Conservation (phyloP, 169 alveolate species). For the Cryptosporidium parvum region DNA sequence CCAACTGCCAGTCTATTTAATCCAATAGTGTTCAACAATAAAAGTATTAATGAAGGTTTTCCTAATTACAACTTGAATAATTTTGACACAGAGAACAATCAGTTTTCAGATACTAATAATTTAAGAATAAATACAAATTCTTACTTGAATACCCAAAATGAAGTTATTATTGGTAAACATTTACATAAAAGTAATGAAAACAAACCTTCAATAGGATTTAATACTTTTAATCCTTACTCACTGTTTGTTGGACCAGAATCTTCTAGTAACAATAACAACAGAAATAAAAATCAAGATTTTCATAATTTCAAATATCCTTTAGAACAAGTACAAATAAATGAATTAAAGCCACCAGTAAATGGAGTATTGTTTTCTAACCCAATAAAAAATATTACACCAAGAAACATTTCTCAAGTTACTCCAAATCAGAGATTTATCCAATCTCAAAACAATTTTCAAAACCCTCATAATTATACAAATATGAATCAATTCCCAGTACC, state of each 20-base stretch:
- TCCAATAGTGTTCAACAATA: background rate
- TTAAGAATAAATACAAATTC: background rate
- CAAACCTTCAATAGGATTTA: slow-evolving; percentile 6
- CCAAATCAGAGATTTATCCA: background rate
- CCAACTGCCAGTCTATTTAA: slow-evolving; percentile 37
- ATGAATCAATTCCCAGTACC: background rate
- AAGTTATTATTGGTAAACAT: background rate
- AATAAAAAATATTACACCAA: background rate
- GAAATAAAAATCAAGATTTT: background rate
- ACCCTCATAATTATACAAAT: background rate
- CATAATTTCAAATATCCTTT: background rate
- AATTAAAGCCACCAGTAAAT: background rate
- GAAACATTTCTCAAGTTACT: background rate
- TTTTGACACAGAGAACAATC: background rate
- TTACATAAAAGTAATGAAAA: background rate
- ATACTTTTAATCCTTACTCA: slow-evolving; percentile 31
- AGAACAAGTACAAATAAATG: background rate
- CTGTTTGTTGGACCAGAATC: slow-evolving; percentile 24
- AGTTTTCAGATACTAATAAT: background rate
- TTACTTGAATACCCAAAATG: background rate
- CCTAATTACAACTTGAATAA: background rate
- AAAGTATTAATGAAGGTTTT: background rate
- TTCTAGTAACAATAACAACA: background rate
- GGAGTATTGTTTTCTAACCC: slow-evolving; percentile 19
- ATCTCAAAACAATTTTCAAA: background rate